Percentiles rank a stretch among this genome's conserved stretches.
These are phyloP conservation scores for Marvania coccoides DNA, from an alignment of 139 green algal species.

Conservation along the genomic window DNA sequence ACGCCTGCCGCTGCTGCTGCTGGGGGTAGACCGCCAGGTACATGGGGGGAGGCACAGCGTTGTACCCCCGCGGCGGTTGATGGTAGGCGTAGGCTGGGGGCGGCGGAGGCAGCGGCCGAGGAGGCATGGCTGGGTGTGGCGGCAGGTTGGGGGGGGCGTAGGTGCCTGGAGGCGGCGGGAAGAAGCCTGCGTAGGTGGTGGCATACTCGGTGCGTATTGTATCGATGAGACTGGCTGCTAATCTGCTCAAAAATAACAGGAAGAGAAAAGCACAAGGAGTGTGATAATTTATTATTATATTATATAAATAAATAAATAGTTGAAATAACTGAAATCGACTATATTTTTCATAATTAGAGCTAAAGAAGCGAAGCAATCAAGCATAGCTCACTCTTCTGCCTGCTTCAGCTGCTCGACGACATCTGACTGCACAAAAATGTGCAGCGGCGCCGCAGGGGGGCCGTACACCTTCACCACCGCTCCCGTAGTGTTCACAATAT, in stretches of 20 bases:
- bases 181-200: background rate
- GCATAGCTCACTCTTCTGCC: background rate
- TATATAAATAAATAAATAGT: background rate
- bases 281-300: background rate
- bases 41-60: too few relatives aligned
- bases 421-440: background rate
- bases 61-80: too few relatives aligned
- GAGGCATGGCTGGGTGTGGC: too few relatives aligned
- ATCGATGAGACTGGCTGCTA: slow-evolving; percentile 16
- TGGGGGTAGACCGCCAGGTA: too few relatives aligned
- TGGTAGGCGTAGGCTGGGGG: too few relatives aligned
- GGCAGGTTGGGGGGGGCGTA: slow-evolving; percentile 2
- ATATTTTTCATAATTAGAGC: too few relatives aligned
- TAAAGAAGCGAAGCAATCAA: background rate
- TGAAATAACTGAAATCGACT: background rate
- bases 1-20: too few relatives aligned
- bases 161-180: background rate
- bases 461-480: background rate
- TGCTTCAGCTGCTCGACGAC: slow-evolving; percentile 1
- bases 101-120: too few relatives aligned
- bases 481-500: slow-evolving; percentile 1
- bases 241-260: background rate
- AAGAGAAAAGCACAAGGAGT: background rate
- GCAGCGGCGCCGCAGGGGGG: slow-evolving; percentile 1
- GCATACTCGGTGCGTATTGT: slow-evolving; percentile 5